Evolutionary conservation across 345 rosid species (phyloP).

Genomic region (Gossypium bickii): DNA sequence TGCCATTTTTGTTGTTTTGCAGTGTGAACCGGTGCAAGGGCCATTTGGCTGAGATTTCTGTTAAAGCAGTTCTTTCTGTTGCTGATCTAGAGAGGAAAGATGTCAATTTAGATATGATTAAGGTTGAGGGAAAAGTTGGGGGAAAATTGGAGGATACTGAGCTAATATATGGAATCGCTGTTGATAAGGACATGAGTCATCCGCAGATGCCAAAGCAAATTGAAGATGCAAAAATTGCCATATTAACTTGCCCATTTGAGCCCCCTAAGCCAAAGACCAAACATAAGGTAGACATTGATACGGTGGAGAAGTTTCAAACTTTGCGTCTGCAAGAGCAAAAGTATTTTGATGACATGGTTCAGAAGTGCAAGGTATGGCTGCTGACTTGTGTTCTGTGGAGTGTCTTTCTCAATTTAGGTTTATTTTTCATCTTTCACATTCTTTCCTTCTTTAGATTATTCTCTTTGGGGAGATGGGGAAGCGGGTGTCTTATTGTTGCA

Average conservation of each 20-base stretch:
- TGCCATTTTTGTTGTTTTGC: constrained; percentile 20
- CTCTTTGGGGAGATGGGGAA: not conserved
- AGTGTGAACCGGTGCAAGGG: constrained; percentile 93
- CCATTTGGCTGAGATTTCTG: constrained; percentile 91
- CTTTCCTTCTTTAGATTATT: not conserved
- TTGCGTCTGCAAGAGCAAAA: constrained; percentile 85
- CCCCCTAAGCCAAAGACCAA: constrained; percentile 98
- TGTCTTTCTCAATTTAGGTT: not conserved
- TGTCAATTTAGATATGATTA: constrained; percentile 88
- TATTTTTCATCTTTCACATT: not conserved
- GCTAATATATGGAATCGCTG: constrained; percentile 71
- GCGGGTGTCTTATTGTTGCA: not conserved
- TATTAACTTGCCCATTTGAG: constrained; percentile 92
- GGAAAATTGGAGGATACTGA: constrained; percentile 92
- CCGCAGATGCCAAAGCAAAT: constrained; percentile 96
- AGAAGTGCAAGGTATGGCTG: constrained; percentile 71
- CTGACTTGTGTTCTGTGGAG: not conserved
- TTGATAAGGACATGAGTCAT: constrained; percentile 97
- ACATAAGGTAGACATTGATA: constrained; percentile 98
- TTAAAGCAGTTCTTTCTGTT: constrained; percentile 89
- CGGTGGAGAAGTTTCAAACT: constrained; percentile 90
- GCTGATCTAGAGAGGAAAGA: constrained; percentile 95
- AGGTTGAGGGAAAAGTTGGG: constrained; percentile 94
- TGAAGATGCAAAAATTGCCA: constrained; percentile 89
- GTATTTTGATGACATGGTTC: constrained; percentile 96